Conservation (phyloP, 2,329 filamentous ascomycete species). For the Alternaria sp. region DNA sequence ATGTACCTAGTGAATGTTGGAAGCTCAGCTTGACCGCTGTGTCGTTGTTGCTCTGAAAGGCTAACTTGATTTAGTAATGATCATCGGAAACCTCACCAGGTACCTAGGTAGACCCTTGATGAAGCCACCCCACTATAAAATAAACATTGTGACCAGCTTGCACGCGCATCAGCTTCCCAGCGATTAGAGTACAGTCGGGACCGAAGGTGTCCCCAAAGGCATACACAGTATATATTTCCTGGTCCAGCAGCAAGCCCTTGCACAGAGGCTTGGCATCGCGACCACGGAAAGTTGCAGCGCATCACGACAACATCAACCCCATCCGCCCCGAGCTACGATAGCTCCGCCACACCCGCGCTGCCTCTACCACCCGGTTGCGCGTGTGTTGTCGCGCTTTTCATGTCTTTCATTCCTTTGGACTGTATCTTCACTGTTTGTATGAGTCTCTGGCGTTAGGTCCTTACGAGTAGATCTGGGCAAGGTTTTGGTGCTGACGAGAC, state of each 20-base stretch:
- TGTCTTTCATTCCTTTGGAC: slow-evolving; percentile 55
- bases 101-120: slow-evolving; percentile 10
- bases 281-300: slow-evolving; percentile 24
- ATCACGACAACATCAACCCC: slow-evolving; percentile 26
- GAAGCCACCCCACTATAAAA: slow-evolving; percentile 13
- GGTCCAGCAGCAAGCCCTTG: slow-evolving; percentile 24
- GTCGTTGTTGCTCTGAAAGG: slow-evolving; percentile 7
- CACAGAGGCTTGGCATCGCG: slow-evolving; percentile 27
- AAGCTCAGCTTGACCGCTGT: slow-evolving; percentile 9
- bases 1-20: background rate
- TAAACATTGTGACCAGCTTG: slow-evolving; percentile 3
- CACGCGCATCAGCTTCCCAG: background rate
- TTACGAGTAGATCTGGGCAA: slow-evolving; percentile 31
- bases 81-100: background rate
- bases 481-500: slow-evolving; percentile 25
- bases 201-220: background rate
- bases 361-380: slow-evolving; percentile 34
- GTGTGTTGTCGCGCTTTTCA: slow-evolving; percentile 32
- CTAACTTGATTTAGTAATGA: slow-evolving; percentile 17
- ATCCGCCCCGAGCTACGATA: slow-evolving; percentile 24
- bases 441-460: slow-evolving; percentile 44
- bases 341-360: slow-evolving; percentile 34
- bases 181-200: background rate
- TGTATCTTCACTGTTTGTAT: slow-evolving; percentile 49
- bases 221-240: slow-evolving; percentile 11